Evolutionary conservation across 208 protist genomes (phyloP).

Genomic region (Leishmania aethiopica): DNA sequence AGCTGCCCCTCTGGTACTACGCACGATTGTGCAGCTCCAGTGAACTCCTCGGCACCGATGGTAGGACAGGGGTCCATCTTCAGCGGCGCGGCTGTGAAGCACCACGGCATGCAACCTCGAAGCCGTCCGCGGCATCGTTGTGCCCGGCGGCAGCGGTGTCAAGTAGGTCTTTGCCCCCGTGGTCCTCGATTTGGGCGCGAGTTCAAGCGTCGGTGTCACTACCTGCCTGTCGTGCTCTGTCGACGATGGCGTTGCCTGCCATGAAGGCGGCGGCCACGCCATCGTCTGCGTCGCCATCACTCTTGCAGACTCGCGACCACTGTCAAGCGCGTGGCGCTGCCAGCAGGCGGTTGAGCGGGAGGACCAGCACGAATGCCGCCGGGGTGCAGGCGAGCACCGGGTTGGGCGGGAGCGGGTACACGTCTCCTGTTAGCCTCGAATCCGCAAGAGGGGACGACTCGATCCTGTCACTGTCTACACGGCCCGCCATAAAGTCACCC

Average conservation of each 20-base stretch:
- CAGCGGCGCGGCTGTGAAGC: not conserved
- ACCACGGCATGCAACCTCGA: not conserved
- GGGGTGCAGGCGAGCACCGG: not conserved
- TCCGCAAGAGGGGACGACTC: not conserved
- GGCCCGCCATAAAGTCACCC: not conserved
- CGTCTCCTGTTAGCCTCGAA: not conserved
- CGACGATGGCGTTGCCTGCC: not conserved
- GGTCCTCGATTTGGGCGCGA: conserved; percentile 14
- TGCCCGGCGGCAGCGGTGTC: not conserved
- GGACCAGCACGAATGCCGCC: not conserved
- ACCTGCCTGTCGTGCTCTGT: not conserved
- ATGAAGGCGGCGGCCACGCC: not conserved
- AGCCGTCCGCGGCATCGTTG: not conserved
- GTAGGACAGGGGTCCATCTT: not conserved
- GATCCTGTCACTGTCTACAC: conserved; percentile 13
- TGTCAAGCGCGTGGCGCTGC: not conserved
- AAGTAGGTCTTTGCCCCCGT: not conserved
- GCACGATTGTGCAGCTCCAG: conserved; percentile 16
- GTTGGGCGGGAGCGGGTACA: conserved; percentile 6
- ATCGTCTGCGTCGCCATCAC: not conserved
- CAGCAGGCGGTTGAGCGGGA: not conserved
- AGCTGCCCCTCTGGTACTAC: conserved; percentile 18
- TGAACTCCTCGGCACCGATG: not conserved
- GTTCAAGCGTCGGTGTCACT: conserved; percentile 7
- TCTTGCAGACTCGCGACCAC: conserved; percentile 6